Evolutionary conservation across 164 flowering plant species (phyloP).

Genomic region (Echeveria elegans): DNA sequence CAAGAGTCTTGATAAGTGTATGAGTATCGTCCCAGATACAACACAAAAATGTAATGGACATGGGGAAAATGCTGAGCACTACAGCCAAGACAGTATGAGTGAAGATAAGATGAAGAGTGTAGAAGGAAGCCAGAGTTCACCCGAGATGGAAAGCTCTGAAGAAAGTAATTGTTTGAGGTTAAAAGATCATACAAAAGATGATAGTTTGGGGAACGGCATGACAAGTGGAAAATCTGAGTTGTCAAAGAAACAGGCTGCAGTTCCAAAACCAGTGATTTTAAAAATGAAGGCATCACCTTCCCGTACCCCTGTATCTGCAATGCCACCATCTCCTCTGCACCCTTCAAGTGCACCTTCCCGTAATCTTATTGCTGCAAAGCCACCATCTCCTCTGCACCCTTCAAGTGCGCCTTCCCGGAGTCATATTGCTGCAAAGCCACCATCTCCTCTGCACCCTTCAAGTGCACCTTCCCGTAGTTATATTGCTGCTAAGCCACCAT

Average conservation of each 20-base stretch:
- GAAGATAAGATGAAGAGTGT: neutral
- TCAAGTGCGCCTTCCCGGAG: too few species aligned
- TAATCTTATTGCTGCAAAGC: too few species aligned
- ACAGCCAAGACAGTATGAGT: neutral
- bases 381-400: too few species aligned
- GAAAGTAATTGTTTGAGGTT: neutral
- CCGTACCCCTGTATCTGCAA: neutral
- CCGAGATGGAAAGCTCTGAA: neutral
- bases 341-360: too few species aligned
- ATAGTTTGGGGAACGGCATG: neutral
- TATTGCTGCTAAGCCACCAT: neutral
- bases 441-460: slow-evolving; percentile 10
- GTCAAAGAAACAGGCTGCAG: neutral
- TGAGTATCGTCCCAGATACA: neutral
- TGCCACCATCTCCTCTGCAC: too few species aligned
- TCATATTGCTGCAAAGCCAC: too few species aligned
- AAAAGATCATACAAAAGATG: neutral
- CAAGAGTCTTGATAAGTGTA: neutral
- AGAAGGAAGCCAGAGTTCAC: neutral
- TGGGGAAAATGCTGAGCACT: neutral
- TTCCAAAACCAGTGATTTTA: neutral
- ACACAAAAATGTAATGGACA: neutral
- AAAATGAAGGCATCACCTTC: neutral
- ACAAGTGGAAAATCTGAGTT: neutral
- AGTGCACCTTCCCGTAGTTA: neutral